These are phyloP conservation scores for Pisolithus thermaeus DNA, from an alignment of 1,284 basidiomycete species.

Conservation along the genomic window DNA sequence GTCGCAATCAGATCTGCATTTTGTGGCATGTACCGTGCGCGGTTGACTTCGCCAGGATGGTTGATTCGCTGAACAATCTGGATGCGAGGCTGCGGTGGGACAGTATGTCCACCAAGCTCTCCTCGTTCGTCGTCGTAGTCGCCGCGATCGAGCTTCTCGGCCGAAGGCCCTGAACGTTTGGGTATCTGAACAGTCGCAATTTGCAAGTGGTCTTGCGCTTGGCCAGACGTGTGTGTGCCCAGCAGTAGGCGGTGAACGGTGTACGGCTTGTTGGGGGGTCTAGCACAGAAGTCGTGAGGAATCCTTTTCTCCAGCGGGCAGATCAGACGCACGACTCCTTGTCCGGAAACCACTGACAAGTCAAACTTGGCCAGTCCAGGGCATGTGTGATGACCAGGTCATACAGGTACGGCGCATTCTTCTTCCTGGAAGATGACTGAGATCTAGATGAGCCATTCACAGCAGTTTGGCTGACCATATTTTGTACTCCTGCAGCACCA, in stretches of 20 bases:
- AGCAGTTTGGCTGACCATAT: slow-evolving; percentile 51
- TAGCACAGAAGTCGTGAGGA: slow-evolving; percentile 23
- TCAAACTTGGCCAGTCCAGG: slow-evolving; percentile 96
- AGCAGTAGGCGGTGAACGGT: slow-evolving; percentile 91
- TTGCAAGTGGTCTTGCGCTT: slow-evolving; percentile 93
- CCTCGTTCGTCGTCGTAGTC: slow-evolving; percentile 94
- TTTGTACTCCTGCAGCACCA: slow-evolving; percentile 65
- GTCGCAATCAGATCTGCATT: slow-evolving; percentile 97
- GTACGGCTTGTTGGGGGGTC: slow-evolving; percentile 86
- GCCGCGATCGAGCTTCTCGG: slow-evolving; percentile 70
- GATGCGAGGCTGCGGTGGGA: slow-evolving; percentile 74
- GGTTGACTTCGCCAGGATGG: slow-evolving; percentile 94
- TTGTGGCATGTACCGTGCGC: slow-evolving; percentile 98
- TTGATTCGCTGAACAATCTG: slow-evolving; percentile 94
- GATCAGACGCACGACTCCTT: slow-evolving; percentile 70
- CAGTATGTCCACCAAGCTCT: slow-evolving; percentile 82
- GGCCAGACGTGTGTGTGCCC: slow-evolving; percentile 96
- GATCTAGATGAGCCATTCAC: slow-evolving; percentile 7
- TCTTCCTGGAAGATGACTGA: slow-evolving; percentile 63
- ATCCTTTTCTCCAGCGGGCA: not conserved
- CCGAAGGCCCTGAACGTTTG: slow-evolving; percentile 59
- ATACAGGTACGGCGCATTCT: slow-evolving; percentile 96
- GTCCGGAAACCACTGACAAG: slow-evolving; percentile 99
- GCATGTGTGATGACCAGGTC: slow-evolving; percentile 97
- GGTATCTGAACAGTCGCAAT: slow-evolving; percentile 95